These are phyloP conservation scores for Fusarium nodosum DNA, from an alignment of 2,329 filamentous ascomycete species.

Conservation along the genomic window DNA sequence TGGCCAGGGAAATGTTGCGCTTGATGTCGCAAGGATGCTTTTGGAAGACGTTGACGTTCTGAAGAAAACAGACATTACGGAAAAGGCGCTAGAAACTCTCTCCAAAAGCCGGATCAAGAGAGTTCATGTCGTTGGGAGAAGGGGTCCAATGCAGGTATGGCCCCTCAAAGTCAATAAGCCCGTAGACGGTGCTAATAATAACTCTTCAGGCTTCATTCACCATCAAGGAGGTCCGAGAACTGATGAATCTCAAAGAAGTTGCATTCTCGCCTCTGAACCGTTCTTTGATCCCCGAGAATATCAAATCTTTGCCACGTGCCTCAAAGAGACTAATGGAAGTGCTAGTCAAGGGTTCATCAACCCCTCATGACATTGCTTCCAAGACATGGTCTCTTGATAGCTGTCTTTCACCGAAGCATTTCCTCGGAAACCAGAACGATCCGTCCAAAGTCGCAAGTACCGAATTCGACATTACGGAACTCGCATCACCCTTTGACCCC, in stretches of 20 bases:
- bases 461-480: slow-evolving; percentile 72
- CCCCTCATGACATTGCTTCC: slow-evolving; percentile 60
- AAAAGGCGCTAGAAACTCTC: slow-evolving; percentile 81
- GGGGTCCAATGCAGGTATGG: slow-evolving; percentile 85
- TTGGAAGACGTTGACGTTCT: slow-evolving; percentile 81
- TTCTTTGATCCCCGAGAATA: slow-evolving; percentile 75
- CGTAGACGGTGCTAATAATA: slow-evolving; percentile 10
- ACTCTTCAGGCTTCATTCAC: slow-evolving; percentile 83
- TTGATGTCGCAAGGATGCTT: slow-evolving; percentile 92
- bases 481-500: slow-evolving; percentile 69
- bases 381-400: slow-evolving; percentile 90
- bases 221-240: slow-evolving; percentile 92
- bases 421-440: slow-evolving; percentile 65
- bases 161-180: slow-evolving; percentile 29
- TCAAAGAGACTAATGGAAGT: slow-evolving; percentile 84
- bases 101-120: slow-evolving; percentile 79
- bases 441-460: slow-evolving; percentile 71
- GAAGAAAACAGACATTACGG: slow-evolving; percentile 87
- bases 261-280: slow-evolving; percentile 77
- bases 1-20: slow-evolving; percentile 94
- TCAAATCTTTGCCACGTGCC: slow-evolving; percentile 79
- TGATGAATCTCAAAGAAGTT: slow-evolving; percentile 81
- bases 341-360: slow-evolving; percentile 78
- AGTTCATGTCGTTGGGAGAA: slow-evolving; percentile 88
- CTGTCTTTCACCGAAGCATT: slow-evolving; percentile 81